Evolutionary conservation across 2,329 filamentous ascomycete genomes (phyloP).

Genomic region (Penicillium paneum): DNA sequence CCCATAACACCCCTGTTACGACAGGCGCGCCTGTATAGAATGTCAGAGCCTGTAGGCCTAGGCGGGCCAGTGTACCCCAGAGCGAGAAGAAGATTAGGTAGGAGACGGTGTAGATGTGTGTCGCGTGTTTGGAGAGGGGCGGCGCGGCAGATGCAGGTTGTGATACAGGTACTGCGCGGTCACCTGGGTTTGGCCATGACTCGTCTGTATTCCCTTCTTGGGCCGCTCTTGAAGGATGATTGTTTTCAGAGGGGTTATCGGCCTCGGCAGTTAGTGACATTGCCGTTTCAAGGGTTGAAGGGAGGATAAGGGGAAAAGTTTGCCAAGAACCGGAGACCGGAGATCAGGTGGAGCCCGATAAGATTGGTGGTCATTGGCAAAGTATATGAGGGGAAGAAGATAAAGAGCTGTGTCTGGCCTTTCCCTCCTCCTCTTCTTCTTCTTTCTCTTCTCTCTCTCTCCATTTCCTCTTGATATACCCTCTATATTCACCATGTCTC

Average conservation of each 20-base stretch:
- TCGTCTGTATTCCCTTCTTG: neutral
- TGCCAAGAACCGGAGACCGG: slow-evolving; percentile 8
- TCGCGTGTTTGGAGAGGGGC: slow-evolving; percentile 51
- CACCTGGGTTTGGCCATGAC: slow-evolving; percentile 12
- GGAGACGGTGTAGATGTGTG: slow-evolving; percentile 68
- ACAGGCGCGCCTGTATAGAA: slow-evolving; percentile 75
- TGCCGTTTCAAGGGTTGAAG: neutral
- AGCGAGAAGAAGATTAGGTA: slow-evolving; percentile 84
- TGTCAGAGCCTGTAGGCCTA: slow-evolving; percentile 77
- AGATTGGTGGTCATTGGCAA: neutral
- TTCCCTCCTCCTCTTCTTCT: neutral
- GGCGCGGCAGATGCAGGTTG: slow-evolving; percentile 4
- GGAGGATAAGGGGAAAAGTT: neutral
- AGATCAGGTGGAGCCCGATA: slow-evolving; percentile 10
- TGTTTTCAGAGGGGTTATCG: neutral
- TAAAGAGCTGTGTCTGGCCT: slow-evolving; percentile 6
- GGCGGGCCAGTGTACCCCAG: slow-evolving; percentile 74
- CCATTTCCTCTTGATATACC: neutral
- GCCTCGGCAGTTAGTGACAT: neutral
- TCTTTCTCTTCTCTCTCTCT: neutral
- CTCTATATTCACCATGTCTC: slow-evolving; percentile 25
- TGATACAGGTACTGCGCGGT: slow-evolving; percentile 12
- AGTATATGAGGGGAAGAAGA: slow-evolving; percentile 11
- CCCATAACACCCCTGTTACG: slow-evolving; percentile 74
- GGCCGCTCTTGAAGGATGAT: neutral